Conservation (phyloP, 495 filamentous ascomycete species). For the Lasiosphaeria hispida region DNA sequence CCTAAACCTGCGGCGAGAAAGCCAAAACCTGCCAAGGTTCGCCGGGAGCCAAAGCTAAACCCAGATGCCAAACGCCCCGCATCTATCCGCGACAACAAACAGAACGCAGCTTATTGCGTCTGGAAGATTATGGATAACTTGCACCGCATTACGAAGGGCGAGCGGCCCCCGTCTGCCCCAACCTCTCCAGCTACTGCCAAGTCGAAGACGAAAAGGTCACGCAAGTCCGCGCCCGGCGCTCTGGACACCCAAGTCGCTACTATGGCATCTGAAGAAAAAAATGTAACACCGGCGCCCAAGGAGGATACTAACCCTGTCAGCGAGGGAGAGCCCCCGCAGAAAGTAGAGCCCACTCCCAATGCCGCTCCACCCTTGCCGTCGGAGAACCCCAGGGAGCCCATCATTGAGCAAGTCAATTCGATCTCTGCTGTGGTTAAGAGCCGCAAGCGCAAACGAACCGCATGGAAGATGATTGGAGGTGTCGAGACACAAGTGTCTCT, state of each 20-base stretch:
- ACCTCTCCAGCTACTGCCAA: constrained; percentile 5
- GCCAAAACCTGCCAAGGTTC: background rate
- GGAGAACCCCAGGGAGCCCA: background rate
- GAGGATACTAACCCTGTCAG: background rate
- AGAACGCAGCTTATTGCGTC: constrained; percentile 35
- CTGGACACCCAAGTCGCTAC: constrained; percentile 3
- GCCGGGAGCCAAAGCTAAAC: constrained; percentile 25
- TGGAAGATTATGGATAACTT: constrained; percentile 29
- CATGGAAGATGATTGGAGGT: constrained; percentile 39
- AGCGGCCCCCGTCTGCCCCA: background rate
- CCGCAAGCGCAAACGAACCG: constrained; percentile 37
- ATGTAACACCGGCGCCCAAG: background rate
- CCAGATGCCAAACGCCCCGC: constrained; percentile 34
- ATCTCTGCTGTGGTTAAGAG: constrained; percentile 40
- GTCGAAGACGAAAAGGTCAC: constrained; percentile 27
- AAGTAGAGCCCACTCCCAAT: background rate
- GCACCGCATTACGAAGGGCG: constrained; percentile 23
- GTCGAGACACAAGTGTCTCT: constrained; percentile 33
- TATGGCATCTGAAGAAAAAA: background rate
- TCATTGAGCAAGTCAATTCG: constrained; percentile 21
- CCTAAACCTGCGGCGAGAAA: background rate
- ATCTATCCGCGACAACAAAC: constrained; percentile 35
- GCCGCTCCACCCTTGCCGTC: background rate
- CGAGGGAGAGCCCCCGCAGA: background rate
- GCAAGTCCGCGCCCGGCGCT: constrained; percentile 26